These are phyloP conservation scores for Rhodotorula taiwanensis DNA, from an alignment of 768 basidiomycete genomes.

Conservation along the genomic window DNA sequence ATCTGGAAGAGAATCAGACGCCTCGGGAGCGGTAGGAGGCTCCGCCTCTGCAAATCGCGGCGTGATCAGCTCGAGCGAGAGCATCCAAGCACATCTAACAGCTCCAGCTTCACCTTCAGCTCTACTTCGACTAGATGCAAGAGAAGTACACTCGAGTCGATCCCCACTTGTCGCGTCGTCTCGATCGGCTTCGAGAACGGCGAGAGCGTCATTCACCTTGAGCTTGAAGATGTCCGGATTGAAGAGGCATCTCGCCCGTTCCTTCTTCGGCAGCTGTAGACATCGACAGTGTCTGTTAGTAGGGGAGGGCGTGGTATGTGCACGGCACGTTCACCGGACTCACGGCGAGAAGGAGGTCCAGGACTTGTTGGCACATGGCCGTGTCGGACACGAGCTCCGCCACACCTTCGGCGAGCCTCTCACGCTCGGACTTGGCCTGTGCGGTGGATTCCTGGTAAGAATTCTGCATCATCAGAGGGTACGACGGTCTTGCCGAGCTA, in stretches of 20 bases:
- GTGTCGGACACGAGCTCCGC: constrained; percentile 50
- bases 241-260: constrained; percentile 85
- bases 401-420: constrained; percentile 65
- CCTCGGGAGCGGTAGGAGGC: neutral
- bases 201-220: constrained; percentile 74
- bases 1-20: constrained; percentile 37
- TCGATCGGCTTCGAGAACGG: constrained; percentile 61
- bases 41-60: no score
- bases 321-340: neutral
- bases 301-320: no score
- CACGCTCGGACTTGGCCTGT: constrained; percentile 53
- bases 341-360: constrained; percentile 57
- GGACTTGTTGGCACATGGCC: constrained; percentile 57
- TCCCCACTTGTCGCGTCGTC: neutral
- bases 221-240: constrained; percentile 68
- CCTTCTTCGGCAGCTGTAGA: constrained; percentile 63
- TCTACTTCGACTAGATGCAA: no score
- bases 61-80: no score
- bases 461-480: no score
- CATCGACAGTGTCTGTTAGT: neutral
- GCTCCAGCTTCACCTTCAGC: no score
- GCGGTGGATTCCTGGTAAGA: neutral
- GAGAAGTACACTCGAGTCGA: no score
- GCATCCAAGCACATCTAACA: no score
- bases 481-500: no score